phyloP scores from a whole-genome alignment of 495 filamentous ascomycete species.

The Barbatosphaeria neglecta region DNA sequence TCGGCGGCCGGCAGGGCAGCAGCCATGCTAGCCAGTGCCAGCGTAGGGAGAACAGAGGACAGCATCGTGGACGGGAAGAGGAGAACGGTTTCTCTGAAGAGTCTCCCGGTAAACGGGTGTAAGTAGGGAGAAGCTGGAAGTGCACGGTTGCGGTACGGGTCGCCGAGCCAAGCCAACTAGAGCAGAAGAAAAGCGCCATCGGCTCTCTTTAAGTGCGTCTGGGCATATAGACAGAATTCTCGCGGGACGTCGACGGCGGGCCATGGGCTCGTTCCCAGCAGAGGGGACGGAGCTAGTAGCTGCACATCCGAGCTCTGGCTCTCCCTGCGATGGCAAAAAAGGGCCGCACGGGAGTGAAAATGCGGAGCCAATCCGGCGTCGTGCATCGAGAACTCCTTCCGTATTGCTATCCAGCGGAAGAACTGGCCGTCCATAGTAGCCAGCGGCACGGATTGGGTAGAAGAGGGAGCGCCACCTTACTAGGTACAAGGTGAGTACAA shows the following conservation, averaged over 20 bases:
- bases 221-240: too few species aligned
- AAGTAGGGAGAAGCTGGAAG: too few species aligned
- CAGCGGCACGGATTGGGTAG: not conserved
- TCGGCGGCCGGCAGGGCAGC: not conserved
- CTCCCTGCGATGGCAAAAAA: not conserved
- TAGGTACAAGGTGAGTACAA: not conserved
- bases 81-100: too few species aligned
- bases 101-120: too few species aligned
- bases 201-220: too few species aligned
- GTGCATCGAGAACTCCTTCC: too few species aligned
- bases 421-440: not conserved
- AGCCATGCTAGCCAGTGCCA: not conserved
- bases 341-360: not conserved
- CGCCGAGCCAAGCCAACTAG: too few species aligned
- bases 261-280: not conserved
- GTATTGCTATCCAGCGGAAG: not conserved
- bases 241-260: too few species aligned
- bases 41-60: not conserved
- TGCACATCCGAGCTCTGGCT: not conserved
- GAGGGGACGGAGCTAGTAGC: not conserved
- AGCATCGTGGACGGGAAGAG: not conserved
- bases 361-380: not conserved
- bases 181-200: too few species aligned
- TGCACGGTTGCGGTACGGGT: too few species aligned
- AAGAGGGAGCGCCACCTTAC: not conserved